These are phyloP conservation scores for Hemisphaericaspora xylofermentans DNA, from an alignment of 1,139 yeast species.

Conservation along the genomic window DNA sequence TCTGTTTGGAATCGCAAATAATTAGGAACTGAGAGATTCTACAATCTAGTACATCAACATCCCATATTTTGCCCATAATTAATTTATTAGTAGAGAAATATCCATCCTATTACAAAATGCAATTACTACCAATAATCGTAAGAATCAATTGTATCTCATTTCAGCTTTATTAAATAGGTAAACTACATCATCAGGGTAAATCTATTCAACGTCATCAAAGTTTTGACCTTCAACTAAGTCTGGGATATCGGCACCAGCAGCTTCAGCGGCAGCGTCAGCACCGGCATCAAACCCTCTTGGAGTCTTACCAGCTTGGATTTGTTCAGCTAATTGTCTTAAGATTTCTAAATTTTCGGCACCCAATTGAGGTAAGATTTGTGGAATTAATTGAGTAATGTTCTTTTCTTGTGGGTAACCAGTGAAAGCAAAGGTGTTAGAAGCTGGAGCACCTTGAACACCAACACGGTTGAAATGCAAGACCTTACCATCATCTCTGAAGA, in stretches of 20 bases:
- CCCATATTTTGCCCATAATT: background rate
- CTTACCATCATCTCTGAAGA: conserved; percentile 94
- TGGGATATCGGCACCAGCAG: conserved; percentile 73
- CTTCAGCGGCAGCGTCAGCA: conserved; percentile 50
- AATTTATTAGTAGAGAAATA: background rate
- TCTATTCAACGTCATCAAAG: conserved; percentile 81
- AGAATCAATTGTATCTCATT: conserved; percentile 2
- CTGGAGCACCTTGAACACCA: conserved; percentile 90
- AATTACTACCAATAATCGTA: conserved; percentile 1
- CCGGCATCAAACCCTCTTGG: conserved; percentile 51
- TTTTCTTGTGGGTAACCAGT: conserved; percentile 95
- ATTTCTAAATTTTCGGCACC: conserved; percentile 95
- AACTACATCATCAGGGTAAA: conserved; percentile 1
- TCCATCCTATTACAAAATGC: background rate
- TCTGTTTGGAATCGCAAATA: no score
- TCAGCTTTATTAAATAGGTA: background rate
- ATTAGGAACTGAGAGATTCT: no score
- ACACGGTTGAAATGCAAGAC: conserved; percentile 95
- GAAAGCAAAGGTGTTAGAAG: conserved; percentile 90
- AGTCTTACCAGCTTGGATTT: conserved; percentile 65
- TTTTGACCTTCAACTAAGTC: conserved; percentile 94
- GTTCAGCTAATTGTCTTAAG: conserved; percentile 87
- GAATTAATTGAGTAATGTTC: conserved; percentile 89
- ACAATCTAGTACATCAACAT: background rate
- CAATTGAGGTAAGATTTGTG: conserved; percentile 92